These are phyloP conservation scores for Tympanopsis confertula DNA, from an alignment of 2,329 filamentous ascomycete species.

Conservation along the genomic window DNA sequence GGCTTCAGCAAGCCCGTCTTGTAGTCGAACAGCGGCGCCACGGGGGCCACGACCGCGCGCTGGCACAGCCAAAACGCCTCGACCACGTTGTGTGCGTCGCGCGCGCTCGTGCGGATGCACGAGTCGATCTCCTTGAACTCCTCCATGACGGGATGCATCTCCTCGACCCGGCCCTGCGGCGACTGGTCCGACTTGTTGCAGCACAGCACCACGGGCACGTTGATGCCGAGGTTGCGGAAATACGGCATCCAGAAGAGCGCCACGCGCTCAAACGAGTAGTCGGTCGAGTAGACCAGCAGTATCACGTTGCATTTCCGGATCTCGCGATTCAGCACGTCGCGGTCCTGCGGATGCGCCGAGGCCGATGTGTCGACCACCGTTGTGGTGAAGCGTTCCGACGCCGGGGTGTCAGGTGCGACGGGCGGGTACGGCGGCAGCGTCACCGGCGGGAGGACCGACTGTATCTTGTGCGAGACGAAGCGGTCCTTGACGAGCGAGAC, in stretches of 20 bases:
- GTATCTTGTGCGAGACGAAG: constrained; percentile 62
- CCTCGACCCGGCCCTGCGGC: constrained; percentile 58
- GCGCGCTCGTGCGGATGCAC: constrained; percentile 61
- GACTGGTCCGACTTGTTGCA: constrained; percentile 64
- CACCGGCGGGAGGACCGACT: constrained; percentile 60
- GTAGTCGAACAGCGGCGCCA: constrained; percentile 63
- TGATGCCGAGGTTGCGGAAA: constrained; percentile 63
- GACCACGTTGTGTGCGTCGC: constrained; percentile 61
- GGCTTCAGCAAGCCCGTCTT: constrained; percentile 59
- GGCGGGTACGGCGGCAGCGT: constrained; percentile 50
- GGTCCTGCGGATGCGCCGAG: constrained; percentile 53
- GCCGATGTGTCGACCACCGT: constrained; percentile 57
- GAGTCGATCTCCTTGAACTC: constrained; percentile 73
- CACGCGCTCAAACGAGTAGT: constrained; percentile 68
- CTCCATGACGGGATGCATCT: constrained; percentile 68
- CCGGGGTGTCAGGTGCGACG: constrained; percentile 53
- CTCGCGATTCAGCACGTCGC: constrained; percentile 56
- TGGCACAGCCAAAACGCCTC: constrained; percentile 67
- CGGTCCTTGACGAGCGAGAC: constrained; percentile 65
- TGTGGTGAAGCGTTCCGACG: constrained; percentile 57
- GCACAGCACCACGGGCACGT: constrained; percentile 64
- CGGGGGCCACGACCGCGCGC: constrained; percentile 65
- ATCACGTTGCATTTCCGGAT: constrained; percentile 67
- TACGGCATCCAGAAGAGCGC: constrained; percentile 68
- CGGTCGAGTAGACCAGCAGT: constrained; percentile 62